Percentiles rank a stretch among this genome's conserved stretches.
phyloP scores from a whole-genome alignment of 257 asterid species.

The Jacaranda mimosifolia region DNA sequence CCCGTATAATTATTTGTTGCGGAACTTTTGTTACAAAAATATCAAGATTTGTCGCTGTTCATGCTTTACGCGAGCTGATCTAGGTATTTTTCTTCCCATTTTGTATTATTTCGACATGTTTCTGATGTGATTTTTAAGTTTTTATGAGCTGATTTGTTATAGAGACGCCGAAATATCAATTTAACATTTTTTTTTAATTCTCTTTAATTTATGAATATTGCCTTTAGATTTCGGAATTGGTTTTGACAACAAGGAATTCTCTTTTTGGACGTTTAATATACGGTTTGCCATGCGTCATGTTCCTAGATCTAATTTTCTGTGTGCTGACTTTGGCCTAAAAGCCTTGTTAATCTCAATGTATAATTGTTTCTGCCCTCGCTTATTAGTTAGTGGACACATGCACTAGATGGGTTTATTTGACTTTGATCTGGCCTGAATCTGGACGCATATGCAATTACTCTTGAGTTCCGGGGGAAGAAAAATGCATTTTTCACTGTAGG shows the following conservation, averaged over 20 bases:
- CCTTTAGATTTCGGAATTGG: not conserved
- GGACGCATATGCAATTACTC: too few relatives aligned
- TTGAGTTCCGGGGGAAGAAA: too few relatives aligned
- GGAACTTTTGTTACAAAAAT: not conserved
- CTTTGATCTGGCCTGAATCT: too few relatives aligned
- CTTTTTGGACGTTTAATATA: not conserved
- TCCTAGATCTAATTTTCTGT: not conserved
- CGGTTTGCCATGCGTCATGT: not conserved
- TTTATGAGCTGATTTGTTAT: conserved; percentile 1
- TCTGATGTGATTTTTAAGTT: not conserved
- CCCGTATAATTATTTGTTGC: not conserved
- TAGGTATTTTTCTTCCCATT: conserved; percentile 33
- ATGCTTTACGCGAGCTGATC: conserved; percentile 17
- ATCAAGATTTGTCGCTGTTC: conserved; percentile 20
- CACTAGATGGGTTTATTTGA: too few relatives aligned
- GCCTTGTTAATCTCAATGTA: not conserved
- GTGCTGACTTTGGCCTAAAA: conserved; percentile 15
- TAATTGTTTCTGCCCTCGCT: not conserved
- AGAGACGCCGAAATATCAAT: not conserved
- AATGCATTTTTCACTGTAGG: too few relatives aligned
- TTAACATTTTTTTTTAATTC: not conserved
- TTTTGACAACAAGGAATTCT: not conserved
- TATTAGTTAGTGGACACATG: not conserved
- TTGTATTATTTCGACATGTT: not conserved
- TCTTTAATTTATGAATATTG: too few relatives aligned